These are phyloP conservation scores for Tuber melanosporum DNA, from an alignment of 495 filamentous ascomycete genomes.

Conservation along the genomic window DNA sequence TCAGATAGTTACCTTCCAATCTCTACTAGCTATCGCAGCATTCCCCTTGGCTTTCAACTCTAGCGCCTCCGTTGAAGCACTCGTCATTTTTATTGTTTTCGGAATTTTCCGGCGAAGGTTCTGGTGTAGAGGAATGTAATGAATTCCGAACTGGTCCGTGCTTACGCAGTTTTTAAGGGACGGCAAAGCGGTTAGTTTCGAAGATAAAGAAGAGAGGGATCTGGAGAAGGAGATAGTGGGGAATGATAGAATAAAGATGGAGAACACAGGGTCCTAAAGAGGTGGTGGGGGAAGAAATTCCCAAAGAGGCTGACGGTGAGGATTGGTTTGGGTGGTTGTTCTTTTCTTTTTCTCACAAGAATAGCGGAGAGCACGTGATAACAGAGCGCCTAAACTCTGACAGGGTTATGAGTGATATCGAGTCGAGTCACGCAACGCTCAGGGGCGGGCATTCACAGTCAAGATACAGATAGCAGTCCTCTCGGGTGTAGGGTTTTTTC, in stretches of 20 bases:
- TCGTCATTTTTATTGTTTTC: conserved; percentile 18
- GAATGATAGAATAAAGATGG: background rate
- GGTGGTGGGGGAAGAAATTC: background rate
- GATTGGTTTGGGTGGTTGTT: background rate
- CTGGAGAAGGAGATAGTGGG: background rate
- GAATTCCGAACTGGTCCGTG: background rate
- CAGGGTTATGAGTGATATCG: background rate
- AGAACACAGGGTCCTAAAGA: background rate
- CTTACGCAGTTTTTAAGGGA: background rate
- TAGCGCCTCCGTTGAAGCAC: conserved; percentile 57
- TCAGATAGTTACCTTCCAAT: conserved; percentile 56
- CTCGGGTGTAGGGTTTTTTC: background rate
- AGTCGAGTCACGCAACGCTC: background rate
- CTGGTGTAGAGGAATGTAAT: background rate
- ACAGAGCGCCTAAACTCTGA: background rate
- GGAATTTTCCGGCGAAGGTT: background rate
- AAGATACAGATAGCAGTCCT: background rate
- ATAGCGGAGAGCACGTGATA: background rate
- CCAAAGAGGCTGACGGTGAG: background rate
- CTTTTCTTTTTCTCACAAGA: background rate
- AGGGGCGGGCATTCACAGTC: background rate
- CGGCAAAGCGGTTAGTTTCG: background rate
- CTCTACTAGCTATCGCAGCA: conserved; percentile 76
- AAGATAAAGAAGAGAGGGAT: background rate
- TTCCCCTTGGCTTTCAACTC: conserved; percentile 91